Base-by-base conservation (phyloP, 139 green algal genomes). In the Chlorella sp. region DNA sequence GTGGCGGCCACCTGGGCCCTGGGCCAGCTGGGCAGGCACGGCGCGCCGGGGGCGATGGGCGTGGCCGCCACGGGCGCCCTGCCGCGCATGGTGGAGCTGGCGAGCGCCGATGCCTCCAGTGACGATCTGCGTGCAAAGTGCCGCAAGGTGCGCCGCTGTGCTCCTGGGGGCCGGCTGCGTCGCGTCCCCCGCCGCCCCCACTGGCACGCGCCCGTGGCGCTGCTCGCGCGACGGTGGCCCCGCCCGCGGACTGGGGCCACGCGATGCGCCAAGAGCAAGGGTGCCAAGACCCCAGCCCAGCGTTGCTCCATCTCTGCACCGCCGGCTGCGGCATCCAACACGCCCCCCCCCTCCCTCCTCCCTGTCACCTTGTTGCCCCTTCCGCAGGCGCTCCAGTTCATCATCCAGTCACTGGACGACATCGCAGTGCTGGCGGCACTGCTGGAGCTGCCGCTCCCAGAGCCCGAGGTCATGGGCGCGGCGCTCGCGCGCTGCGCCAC, bases 1-100 rank as follows among this genome's bases (percentile, higher is more conserved):
- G 36, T 64, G 2, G 71, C 70, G 1, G 78, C 78, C 33, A 71
- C 62, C 2, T 83, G 78, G 78, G 35, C 67, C 2, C 60, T 83
- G 21, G 78, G 78, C n/a, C 48, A 46, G 21, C 17, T 65, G 9
- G 77, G 77, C 17, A 25, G 56, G 17, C 58, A 73, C 27, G n/a
- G 19, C 23, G 42, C 58, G 45, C 3, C 19, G 56, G 35, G 35
- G 25, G 77, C 69, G 38, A n/a, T 60, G 43, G 41, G 42, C 1
- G 69, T 59, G 29, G 45, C 59, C 14, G 59, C 27, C 23, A 36
- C 42, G 0, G 45, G 50, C n/a, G 71, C 19, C 31, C 75, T 83
- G 27, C 51, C 67, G 8, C 43, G 45, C 14, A 65, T 83, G 19
- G 58, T 25, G 17, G n/a, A 23, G 23, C 50, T 81, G 74, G 74